A percentile compares a stretch with the other conserved stretches of the same genome.
Evolutionary conservation across 208 protist species (phyloP).

Genomic region (Crithidia acanthocephali): DNA sequence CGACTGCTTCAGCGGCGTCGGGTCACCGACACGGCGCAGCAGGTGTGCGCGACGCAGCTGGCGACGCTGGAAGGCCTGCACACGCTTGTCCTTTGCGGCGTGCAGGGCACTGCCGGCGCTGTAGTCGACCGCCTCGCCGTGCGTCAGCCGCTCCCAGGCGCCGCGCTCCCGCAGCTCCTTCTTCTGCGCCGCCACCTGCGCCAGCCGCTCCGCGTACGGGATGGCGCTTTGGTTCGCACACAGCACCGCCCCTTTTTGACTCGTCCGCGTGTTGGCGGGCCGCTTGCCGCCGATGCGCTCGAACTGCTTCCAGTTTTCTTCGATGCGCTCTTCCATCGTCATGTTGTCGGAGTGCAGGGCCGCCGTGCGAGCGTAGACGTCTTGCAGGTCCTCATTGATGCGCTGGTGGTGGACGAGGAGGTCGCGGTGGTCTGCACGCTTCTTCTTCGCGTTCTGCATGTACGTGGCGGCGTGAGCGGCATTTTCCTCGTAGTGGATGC

Average conservation of each 20-base stretch:
- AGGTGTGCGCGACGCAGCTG: conserved; percentile 80
- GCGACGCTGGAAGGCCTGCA: conserved; percentile 66
- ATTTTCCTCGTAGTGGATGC: conserved; percentile 84
- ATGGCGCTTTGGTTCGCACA: conserved; percentile 57
- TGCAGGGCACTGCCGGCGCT: conserved; percentile 72
- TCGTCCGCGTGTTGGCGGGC: conserved; percentile 40
- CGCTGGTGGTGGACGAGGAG: conserved; percentile 91
- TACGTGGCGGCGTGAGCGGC: conserved; percentile 40
- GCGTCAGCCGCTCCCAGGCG: conserved; percentile 71
- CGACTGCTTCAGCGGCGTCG: conserved; percentile 84
- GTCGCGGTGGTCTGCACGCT: conserved; percentile 65
- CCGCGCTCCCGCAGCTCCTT: conserved; percentile 57
- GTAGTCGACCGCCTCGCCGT: conserved; percentile 83
- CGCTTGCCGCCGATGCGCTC: conserved; percentile 82
- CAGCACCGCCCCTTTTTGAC: conserved; percentile 38
- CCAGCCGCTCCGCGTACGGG: conserved; percentile 71
- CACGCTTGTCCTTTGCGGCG: conserved; percentile 74
- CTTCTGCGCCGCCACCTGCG: conserved; percentile 59
- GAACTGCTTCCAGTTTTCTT: conserved; percentile 82
- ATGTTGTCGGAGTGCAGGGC: conserved; percentile 68
- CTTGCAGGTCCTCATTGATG: conserved; percentile 81
- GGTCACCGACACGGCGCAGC: conserved; percentile 80
- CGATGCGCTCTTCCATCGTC: conserved; percentile 91
- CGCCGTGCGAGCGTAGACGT: conserved; percentile 80
- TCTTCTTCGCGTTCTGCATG: conserved; percentile 47